Evolutionary conservation across 805 yeast genomes (phyloP).

Genomic region (Saccharomycopsis vini): DNA sequence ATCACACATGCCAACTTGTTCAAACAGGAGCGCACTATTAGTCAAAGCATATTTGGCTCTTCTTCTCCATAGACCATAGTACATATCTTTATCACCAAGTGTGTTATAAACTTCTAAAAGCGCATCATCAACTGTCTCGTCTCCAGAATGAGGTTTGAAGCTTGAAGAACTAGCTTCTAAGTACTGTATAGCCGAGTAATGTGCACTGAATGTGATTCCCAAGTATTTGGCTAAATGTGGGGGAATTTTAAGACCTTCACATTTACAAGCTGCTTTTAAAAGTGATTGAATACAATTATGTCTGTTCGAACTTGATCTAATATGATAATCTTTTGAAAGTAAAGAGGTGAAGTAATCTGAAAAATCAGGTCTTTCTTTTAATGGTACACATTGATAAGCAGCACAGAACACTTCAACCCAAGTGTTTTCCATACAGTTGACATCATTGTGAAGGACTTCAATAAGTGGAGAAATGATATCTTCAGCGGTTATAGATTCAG

Average conservation of each 20-base stretch:
- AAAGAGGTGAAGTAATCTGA: slow-evolving; percentile 72
- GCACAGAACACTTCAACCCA: slow-evolving; percentile 84
- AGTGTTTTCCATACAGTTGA: slow-evolving; percentile 67
- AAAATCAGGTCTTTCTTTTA: slow-evolving; percentile 75
- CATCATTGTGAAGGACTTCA: slow-evolving; percentile 75
- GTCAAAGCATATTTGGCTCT: slow-evolving; percentile 93
- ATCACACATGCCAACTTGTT: slow-evolving; percentile 92
- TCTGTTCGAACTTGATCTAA: slow-evolving; percentile 74
- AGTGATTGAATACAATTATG: slow-evolving; percentile 83
- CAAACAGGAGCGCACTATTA: slow-evolving; percentile 84
- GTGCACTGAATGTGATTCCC: slow-evolving; percentile 78
- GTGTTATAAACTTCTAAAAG: slow-evolving; percentile 80
- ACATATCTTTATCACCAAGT: slow-evolving; percentile 91
- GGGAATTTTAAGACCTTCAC: slow-evolving; percentile 71
- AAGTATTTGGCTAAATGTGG: slow-evolving; percentile 88
- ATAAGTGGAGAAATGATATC: slow-evolving; percentile 63
- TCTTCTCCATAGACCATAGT: slow-evolving; percentile 96
- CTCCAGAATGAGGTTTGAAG: background rate
- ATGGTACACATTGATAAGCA: slow-evolving; percentile 64
- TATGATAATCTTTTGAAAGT: slow-evolving; percentile 84
- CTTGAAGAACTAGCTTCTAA: slow-evolving; percentile 43
- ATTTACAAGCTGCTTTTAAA: slow-evolving; percentile 68
- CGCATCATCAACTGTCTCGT: slow-evolving; percentile 62
- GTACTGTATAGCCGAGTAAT: slow-evolving; percentile 82
- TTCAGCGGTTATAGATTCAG: slow-evolving; percentile 37